Evolutionary conservation across 805 yeast species (phyloP).

Genomic region (Saccharomycopsis oosterbeekiorum): DNA sequence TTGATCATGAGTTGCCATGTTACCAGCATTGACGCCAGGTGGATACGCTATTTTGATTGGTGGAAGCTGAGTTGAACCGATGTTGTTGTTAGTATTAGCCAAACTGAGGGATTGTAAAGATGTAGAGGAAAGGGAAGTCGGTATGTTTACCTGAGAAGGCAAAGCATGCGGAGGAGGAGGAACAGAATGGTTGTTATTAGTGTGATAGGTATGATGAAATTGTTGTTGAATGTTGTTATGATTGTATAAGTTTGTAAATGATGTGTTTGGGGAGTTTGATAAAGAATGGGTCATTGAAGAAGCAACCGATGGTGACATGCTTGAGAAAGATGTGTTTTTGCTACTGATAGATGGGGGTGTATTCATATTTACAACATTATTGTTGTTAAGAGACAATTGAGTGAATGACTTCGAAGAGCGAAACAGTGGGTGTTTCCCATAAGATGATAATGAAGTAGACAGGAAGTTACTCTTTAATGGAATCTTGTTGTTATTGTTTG

Average conservation of each 20-base stretch:
- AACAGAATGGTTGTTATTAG: not conserved
- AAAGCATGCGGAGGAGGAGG: not conserved
- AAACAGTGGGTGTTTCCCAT: not conserved
- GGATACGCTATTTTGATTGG: slow-evolving; percentile 6
- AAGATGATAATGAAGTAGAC: slow-evolving; percentile 2
- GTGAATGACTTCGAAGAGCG: slow-evolving; percentile 8
- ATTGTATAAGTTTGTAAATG: slow-evolving; percentile 10
- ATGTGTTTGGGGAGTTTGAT: slow-evolving; percentile 32
- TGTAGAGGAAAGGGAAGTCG: slow-evolving; percentile 7
- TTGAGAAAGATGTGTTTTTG: not conserved
- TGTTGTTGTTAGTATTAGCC: not conserved
- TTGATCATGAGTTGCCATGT: not conserved
- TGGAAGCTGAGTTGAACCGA: slow-evolving; percentile 1
- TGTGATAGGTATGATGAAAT: not conserved
- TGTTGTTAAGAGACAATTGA: not conserved
- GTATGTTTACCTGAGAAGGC: slow-evolving; percentile 1
- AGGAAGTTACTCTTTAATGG: slow-evolving; percentile 2
- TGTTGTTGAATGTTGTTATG: not conserved
- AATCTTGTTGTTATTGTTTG: not conserved
- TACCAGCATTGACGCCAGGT: not conserved
- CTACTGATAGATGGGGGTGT: not conserved
- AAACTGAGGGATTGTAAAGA: slow-evolving; percentile 10
- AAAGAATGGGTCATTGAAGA: slow-evolving; percentile 35
- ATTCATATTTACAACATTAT: not conserved
- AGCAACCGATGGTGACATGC: slow-evolving; percentile 6